Percentiles rank a stretch among this genome's conserved stretches.
phyloP scores from a whole-genome alignment of 2,329 filamentous ascomycete genomes.

The Alternaria brassicicola region DNA sequence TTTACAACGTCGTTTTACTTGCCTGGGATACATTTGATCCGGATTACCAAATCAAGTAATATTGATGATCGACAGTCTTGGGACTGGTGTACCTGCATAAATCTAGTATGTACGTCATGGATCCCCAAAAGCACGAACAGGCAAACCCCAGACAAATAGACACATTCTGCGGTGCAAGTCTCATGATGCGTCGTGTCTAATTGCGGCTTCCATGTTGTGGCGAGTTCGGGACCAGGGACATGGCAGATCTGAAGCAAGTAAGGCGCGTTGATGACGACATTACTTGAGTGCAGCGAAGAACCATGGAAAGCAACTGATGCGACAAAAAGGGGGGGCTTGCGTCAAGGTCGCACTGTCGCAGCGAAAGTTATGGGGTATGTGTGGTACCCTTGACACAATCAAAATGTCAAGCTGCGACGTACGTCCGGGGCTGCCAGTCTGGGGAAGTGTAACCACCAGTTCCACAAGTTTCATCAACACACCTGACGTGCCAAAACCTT shows the following conservation, averaged over 20 bases:
- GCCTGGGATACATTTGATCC: not conserved
- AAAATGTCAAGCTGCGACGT: not conserved
- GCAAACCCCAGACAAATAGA: slow-evolving; percentile 5
- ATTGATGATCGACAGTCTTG: slow-evolving; percentile 9
- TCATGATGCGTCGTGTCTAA: not conserved
- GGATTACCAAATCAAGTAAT: slow-evolving; percentile 10
- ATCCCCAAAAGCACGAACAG: not conserved
- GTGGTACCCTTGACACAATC: not conserved
- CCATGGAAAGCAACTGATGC: slow-evolving; percentile 6
- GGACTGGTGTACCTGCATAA: slow-evolving; percentile 17
- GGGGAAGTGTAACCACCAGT: slow-evolving; percentile 12
- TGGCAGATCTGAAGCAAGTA: not conserved
- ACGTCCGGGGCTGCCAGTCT: slow-evolving; percentile 10
- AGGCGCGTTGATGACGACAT: slow-evolving; percentile 1
- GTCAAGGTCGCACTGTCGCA: not conserved
- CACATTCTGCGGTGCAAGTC: slow-evolving; percentile 3
- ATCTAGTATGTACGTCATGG: slow-evolving; percentile 14
- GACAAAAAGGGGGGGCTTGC: not conserved
- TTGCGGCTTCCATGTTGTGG: not conserved
- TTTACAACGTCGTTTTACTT: not conserved
- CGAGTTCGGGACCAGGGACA: not conserved
- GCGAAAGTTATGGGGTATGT: not conserved
- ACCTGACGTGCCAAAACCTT: slow-evolving; percentile 10
- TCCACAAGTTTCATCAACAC: slow-evolving; percentile 5
- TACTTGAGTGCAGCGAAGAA: slow-evolving; percentile 2